phyloP scores from a whole-genome alignment of 2,329 filamentous ascomycete genomes.

The Apiospora hydei region DNA sequence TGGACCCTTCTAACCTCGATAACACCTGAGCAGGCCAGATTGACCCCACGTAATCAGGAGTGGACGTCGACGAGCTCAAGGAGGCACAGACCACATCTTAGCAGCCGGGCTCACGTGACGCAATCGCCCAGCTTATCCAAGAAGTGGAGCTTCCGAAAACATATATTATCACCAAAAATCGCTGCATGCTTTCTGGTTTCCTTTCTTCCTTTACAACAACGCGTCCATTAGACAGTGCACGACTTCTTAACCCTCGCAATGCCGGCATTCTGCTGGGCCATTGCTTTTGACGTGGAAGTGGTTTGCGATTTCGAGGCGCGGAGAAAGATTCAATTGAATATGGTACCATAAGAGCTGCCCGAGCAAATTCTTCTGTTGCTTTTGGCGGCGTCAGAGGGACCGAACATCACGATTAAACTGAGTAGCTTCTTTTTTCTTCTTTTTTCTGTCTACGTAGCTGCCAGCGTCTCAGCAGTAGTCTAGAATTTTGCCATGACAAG shows the following conservation, averaged over 20 bases:
- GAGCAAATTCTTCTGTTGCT: constrained; percentile 66
- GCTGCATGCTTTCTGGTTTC: constrained; percentile 35
- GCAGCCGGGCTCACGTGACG: constrained; percentile 6
- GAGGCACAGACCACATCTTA: constrained; percentile 18
- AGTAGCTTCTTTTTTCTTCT: not conserved
- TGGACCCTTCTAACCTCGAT: constrained; percentile 14
- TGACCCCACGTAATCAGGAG: constrained; percentile 21
- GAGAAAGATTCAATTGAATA: constrained; percentile 51
- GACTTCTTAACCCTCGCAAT: constrained; percentile 62
- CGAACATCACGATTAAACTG: constrained; percentile 62
- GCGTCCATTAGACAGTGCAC: constrained; percentile 89
- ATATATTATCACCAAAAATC: constrained; percentile 13
- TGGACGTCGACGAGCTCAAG: constrained; percentile 16
- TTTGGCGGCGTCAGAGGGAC: constrained; percentile 86
- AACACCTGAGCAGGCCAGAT: constrained; percentile 18
- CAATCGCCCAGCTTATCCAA: not conserved
- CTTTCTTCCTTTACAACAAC: constrained; percentile 59
- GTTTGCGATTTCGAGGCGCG: constrained; percentile 57
- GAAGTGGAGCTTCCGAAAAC: not conserved
- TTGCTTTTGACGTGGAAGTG: constrained; percentile 64
- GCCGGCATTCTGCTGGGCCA: constrained; percentile 73
- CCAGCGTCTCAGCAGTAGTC: no score
- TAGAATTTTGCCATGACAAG: not conserved
- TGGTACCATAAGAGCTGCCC: constrained; percentile 78
- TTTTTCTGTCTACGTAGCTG: no score